A percentile compares a stretch with the other conserved stretches of the same genome.
These are phyloP conservation scores for Leccinum variicolor DNA, from an alignment of 768 basidiomycete genomes.

Conservation along the genomic window DNA sequence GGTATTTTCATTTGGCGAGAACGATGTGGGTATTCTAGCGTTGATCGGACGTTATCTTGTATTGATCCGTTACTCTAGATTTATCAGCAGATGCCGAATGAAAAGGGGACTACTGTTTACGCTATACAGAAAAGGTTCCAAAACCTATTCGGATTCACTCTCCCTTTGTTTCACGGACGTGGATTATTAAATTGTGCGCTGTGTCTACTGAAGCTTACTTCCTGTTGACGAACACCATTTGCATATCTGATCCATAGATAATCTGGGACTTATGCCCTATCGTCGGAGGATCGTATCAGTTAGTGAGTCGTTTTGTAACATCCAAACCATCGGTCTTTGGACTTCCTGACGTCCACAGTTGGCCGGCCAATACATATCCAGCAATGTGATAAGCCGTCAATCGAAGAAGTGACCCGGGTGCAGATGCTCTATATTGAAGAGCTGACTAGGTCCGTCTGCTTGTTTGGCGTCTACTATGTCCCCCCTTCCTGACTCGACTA, in stretches of 20 bases:
- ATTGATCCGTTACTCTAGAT: constrained; percentile 51
- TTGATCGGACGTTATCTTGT: background rate
- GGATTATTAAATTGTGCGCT: constrained; percentile 88
- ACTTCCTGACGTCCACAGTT: constrained; percentile 43
- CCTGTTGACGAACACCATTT: background rate
- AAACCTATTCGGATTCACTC: constrained; percentile 88
- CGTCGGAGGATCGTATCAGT: constrained; percentile 94
- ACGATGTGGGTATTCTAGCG: constrained; percentile 63
- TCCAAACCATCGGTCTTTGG: background rate
- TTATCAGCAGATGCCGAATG: constrained; percentile 95
- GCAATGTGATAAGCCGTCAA: constrained; percentile 74
- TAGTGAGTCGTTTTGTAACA: constrained; percentile 53
- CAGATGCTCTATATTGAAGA: constrained; percentile 92
- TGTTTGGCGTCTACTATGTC: background rate
- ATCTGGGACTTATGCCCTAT: constrained; percentile 93
- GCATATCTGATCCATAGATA: constrained; percentile 56
- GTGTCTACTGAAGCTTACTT: background rate
- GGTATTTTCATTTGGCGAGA: constrained; percentile 98
- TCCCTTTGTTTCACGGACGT: constrained; percentile 96
- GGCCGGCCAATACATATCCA: constrained; percentile 84
- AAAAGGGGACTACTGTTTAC: constrained; percentile 86
- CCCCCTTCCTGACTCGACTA: constrained; percentile 3
- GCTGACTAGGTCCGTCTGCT: constrained; percentile 67
- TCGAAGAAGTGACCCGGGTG: constrained; percentile 73
- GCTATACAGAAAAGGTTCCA: constrained; percentile 89